Percentiles rank a stretch among this genome's conserved stretches.
These are phyloP conservation scores for Pouteria campechiana DNA, from an alignment of 179 eudicot species.

Conservation along the genomic window DNA sequence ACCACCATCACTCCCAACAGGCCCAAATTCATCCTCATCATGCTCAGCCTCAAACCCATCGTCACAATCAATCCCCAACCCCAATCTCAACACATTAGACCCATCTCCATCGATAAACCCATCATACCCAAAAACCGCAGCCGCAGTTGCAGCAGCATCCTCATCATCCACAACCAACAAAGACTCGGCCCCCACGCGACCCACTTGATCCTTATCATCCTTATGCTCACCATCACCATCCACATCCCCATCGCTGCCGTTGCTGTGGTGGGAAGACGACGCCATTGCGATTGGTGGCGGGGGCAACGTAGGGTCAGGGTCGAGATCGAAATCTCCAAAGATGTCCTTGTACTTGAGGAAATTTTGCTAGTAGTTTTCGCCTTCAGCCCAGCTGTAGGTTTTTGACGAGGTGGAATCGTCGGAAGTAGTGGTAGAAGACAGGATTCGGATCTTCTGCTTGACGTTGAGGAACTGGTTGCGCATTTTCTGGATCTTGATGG, in stretches of 20 bases:
- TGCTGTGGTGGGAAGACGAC: too few species aligned
- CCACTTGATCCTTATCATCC: too few species aligned
- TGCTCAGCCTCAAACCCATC: conserved; percentile 32
- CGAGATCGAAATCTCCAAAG: conserved; percentile 72
- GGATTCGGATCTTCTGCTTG: conserved; percentile 70
- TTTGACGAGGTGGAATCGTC: too few species aligned
- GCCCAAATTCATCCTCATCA: conserved; percentile 19
- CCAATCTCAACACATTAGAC: conserved; percentile 30
- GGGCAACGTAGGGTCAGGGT: too few species aligned
- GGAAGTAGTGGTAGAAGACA: conserved; percentile 31
- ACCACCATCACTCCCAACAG: conserved; percentile 13
- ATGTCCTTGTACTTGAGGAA: conserved; percentile 62
- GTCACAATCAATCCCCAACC: conserved; percentile 44
- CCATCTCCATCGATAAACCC: conserved; percentile 18
- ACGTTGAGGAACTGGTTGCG: conserved; percentile 89
- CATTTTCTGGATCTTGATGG: conserved; percentile 92
- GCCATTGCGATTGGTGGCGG: too few species aligned
- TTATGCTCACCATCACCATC: conserved; percentile 9
- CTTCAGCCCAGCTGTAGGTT: conserved; percentile 75
- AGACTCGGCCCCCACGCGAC: too few species aligned
- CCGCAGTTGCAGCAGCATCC: too few species aligned
- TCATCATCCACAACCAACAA: too few species aligned
- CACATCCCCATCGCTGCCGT: conserved; percentile 13
- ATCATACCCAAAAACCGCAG: conserved; percentile 16
- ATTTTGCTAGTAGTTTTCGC: conserved; percentile 79